Evolutionary conservation across 2,329 filamentous ascomycete genomes (phyloP), one percentile per base, ranked within the genome.

Genomic region (Ophiostoma triangulosporum): DNA sequence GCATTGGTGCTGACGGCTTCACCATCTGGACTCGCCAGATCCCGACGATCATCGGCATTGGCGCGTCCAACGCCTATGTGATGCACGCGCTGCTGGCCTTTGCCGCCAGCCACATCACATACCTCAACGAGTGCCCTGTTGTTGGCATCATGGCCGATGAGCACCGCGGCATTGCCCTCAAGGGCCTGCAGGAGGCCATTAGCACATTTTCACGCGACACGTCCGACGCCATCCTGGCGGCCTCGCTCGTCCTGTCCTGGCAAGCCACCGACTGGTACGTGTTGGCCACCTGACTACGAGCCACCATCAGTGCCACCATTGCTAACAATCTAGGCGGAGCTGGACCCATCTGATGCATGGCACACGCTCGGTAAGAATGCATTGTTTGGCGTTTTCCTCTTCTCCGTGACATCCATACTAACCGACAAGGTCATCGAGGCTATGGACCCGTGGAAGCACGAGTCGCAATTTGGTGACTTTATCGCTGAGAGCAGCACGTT

Each of bases 281-380:
- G n/a, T n/a, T n/a, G n/a, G n/a, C n/a, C n/a, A n/a, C n/a, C n/a
- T n/a, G n/a, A n/a, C n/a, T n/a, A n/a, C n/a, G n/a, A n/a, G n/a
- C n/a, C n/a, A n/a, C n/a, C n/a, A n/a, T 4, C 15, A 8, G 2
- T n/a, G 8, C 12, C 24, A 32, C 53, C 35, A 29, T 14, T 12
- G n/a, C 46, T 48, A 48, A 48, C 27, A 0, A 22, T 22, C 3
- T 6, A 95, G 89, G 86, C 84, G 84, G 67, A 86, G 84, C 69
- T 97, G 91, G 91, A 88, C 85, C 58, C 90, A 90, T 60, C 73
- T 96, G 56, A 93, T 95, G 75, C 86, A 91, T 64, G 91, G 90
- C 56, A 90, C 90, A 57, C 88, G 86, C 54, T 90, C 87, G 53
- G 43, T 46, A 29, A 46, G 43, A 17, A 11, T n/a, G 8, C 2